Evolutionary conservation across 1,139 yeast genomes (phyloP), one percentile per base, ranked within the genome.

Genomic region (Lodderomyces metapsilosis): DNA sequence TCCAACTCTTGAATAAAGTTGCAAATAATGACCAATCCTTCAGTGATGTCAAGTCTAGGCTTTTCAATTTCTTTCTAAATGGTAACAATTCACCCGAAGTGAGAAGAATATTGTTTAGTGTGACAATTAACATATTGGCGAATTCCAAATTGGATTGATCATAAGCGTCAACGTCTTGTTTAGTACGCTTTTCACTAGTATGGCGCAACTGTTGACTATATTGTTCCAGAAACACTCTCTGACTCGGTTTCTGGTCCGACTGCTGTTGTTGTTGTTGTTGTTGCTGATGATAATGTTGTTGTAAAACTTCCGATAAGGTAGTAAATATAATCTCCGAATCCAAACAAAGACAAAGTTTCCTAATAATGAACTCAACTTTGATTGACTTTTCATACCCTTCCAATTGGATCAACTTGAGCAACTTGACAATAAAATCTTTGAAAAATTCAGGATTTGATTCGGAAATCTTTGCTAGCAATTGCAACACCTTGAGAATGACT

Each of bases 1-100:
- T 84, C 98, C 98, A 94, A 43, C 95, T 83, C 54, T 79, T 82
- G 64, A 92, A 94, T 42, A 94, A 69, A 0, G 84, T 73, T 13
- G 87, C 76, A 60, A 94, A 94, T 40, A 91, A 70, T 23, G 74
- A 63, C 71, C 85, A 82, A 43, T 89, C 96, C 37, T 82, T 86
- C 6, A 64, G 46, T 43, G 68, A 69, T 42, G 74, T 71, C 3
- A 64, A 59, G 41, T 73, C 78, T 34, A 74, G 59, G 40, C 58
- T 67, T 46, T 71, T 80, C 39, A 92, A 67, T 54, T 86, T 79
- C 48, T 78, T 80, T 40, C 98, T 76, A 51, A 92, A 71, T 1
- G 74, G 72, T 0, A 80, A 66, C 39, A 94, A 69, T 55, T 92
- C 98, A 2, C 88, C 88, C 0, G 96, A 85, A 2, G 96, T 88